Conservation (phyloP, 331 rosid genomes). For the Malus hybrid region DNA sequence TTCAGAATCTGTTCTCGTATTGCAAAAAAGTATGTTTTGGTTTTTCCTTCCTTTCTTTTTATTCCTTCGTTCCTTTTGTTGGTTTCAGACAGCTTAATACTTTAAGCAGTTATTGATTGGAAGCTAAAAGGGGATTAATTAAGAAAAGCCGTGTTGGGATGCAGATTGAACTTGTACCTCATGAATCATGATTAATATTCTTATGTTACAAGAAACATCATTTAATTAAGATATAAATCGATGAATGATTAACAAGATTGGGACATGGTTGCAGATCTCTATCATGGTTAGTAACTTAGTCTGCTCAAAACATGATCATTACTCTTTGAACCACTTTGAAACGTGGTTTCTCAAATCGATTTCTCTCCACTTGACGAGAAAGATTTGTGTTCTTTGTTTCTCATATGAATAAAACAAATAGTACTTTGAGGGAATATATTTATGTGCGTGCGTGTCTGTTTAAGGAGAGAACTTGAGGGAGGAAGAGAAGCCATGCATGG, state of each 20-base stretch:
- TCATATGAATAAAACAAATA: background rate
- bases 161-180: background rate
- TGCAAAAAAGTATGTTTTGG: background rate
- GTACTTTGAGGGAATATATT: background rate
- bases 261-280: background rate
- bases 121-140: slow-evolving; percentile 3
- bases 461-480: too few relatives aligned
- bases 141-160: slow-evolving; percentile 14
- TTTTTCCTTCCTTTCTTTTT: slow-evolving; percentile 14
- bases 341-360: background rate
- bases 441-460: background rate
- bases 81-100: slow-evolving; percentile 9
- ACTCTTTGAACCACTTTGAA: background rate
- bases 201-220: background rate
- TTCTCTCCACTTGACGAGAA: background rate
- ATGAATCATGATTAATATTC: background rate
- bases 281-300: background rate
- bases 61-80: slow-evolving; percentile 22
- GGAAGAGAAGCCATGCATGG: slow-evolving; percentile 19
- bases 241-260: background rate
- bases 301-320: background rate
- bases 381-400: background rate
- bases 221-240: background rate
- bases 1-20: slow-evolving; percentile 13
- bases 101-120: background rate